Evolutionary conservation across 2,329 filamentous ascomycete genomes (phyloP).

Genomic region (Cylindrodendrum hubeiense): DNA sequence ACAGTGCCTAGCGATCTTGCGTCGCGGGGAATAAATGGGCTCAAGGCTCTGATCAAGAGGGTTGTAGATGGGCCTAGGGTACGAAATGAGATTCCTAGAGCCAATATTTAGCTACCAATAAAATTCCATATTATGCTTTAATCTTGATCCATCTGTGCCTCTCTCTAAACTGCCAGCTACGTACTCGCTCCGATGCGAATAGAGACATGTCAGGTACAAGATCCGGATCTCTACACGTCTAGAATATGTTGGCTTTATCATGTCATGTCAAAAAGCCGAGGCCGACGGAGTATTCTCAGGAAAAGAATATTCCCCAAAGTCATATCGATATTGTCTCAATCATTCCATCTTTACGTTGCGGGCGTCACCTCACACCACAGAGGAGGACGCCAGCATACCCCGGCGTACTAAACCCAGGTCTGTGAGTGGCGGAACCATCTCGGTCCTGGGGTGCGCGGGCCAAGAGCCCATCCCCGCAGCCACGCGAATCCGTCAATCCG

Average conservation of each 20-base stretch:
- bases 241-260: neutral
- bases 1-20: slow-evolving; percentile 14
- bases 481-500: neutral
- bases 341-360: neutral
- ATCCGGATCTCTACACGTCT: neutral
- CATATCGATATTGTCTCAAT: neutral
- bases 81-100: neutral
- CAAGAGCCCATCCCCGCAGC: neutral
- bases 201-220: neutral
- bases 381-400: neutral
- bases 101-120: slow-evolving; percentile 3
- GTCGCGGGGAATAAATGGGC: slow-evolving; percentile 15
- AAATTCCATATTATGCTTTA: too few species aligned
- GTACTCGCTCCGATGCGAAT: neutral
- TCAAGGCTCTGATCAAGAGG: slow-evolving; percentile 2
- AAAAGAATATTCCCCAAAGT: neutral
- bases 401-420: neutral
- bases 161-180: neutral
- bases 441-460: slow-evolving; percentile 1
- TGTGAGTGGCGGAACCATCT: slow-evolving; percentile 24
- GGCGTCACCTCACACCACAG: neutral
- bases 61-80: neutral
- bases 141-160: neutral
- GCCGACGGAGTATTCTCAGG: neutral
- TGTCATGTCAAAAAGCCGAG: neutral